Conservation (phyloP, 371 early-diverging fungal species). For the Mucor racemosus region DNA sequence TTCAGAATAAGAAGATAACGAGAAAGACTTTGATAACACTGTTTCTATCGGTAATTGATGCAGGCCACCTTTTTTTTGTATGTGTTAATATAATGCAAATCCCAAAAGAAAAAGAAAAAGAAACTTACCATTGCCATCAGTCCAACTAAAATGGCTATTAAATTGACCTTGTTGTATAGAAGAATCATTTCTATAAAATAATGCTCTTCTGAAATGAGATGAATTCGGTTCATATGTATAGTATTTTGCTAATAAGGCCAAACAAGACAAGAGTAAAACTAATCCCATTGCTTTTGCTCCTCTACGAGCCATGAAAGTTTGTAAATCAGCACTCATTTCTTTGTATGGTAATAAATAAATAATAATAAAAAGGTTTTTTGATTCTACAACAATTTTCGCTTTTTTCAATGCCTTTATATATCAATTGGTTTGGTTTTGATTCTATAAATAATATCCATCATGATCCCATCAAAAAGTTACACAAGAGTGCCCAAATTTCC, state of each 20-base stretch:
- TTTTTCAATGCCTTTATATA: slow-evolving; percentile 3
- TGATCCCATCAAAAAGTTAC: slow-evolving; percentile 6
- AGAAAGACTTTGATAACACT: slow-evolving; percentile 32
- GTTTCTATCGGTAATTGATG: slow-evolving; percentile 34
- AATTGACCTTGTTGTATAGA: slow-evolving; percentile 12
- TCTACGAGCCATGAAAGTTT: slow-evolving; percentile 26
- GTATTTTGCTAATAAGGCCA: slow-evolving; percentile 19
- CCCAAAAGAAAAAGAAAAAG: too few species aligned
- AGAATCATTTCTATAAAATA: slow-evolving; percentile 22
- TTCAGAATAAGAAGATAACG: slow-evolving; percentile 38
- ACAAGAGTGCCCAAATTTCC: slow-evolving; percentile 4
- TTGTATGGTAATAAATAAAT: slow-evolving; percentile 1
- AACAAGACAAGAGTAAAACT: slow-evolving; percentile 14
- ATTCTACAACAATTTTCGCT: neutral
- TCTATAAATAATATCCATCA: slow-evolving; percentile 2
- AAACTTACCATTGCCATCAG: slow-evolving; percentile 28
- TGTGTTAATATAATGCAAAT: neutral
- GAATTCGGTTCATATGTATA: slow-evolving; percentile 10
- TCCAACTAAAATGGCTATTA: slow-evolving; percentile 28
- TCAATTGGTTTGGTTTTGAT: slow-evolving; percentile 3
- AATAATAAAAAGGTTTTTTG: slow-evolving; percentile 7
- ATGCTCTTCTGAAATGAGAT: slow-evolving; percentile 25
- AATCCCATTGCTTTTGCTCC: slow-evolving; percentile 21
- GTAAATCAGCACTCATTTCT: slow-evolving; percentile 24
- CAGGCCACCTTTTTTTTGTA: slow-evolving; percentile 4